Evolutionary conservation across 306 rosid species (phyloP).

Genomic region (Fragaria iinumae): DNA sequence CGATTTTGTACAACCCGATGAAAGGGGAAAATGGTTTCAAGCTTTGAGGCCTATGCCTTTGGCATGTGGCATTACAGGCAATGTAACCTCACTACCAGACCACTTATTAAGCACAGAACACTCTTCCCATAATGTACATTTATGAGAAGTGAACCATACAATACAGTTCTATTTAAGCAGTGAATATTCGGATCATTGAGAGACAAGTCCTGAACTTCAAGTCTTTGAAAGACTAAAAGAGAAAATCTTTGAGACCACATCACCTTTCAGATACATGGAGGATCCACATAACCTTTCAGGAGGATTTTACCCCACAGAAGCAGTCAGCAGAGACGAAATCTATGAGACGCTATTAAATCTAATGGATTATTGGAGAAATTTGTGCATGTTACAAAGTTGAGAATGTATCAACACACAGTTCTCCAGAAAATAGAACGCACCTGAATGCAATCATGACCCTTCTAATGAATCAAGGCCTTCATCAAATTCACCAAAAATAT

Average conservation of each 20-base stretch:
- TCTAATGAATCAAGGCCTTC: conserved; percentile 39
- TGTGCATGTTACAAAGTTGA: background rate
- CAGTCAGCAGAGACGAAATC: background rate
- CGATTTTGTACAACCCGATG: background rate
- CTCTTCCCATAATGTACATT: background rate
- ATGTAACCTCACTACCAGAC: background rate
- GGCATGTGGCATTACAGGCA: background rate
- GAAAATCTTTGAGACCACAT: background rate
- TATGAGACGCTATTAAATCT: background rate
- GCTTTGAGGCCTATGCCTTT: background rate
- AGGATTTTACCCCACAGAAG: background rate
- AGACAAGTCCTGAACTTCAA: background rate
- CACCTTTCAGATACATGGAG: background rate
- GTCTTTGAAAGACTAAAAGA: background rate
- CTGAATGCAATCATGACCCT: conserved; percentile 52
- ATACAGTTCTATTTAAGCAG: background rate
- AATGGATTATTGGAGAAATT: conserved; percentile 1
- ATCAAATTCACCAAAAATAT: conserved; percentile 74
- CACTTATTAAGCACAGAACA: background rate
- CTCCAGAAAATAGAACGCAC: conserved; percentile 26
- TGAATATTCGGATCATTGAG: background rate
- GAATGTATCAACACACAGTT: conserved; percentile 8
- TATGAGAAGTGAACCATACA: background rate
- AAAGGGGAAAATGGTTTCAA: background rate
- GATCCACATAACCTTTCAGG: background rate